A percentile compares a stretch with the other conserved stretches of the same genome.
phyloP scores from a whole-genome alignment of 106 monocot genomes.

The Dioscorea alata region DNA sequence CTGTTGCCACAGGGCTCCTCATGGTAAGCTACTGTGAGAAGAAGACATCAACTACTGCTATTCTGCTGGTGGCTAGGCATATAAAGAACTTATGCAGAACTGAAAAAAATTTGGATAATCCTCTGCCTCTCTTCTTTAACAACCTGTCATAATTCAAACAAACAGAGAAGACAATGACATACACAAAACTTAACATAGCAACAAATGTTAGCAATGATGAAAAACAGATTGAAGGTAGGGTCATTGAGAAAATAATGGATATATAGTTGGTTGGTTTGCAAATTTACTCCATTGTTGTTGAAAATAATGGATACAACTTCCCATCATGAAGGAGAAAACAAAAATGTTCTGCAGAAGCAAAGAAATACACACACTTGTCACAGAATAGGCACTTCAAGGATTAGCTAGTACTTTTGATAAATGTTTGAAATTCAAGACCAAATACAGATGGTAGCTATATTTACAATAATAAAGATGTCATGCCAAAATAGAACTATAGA shows the following conservation, averaged over 20 bases:
- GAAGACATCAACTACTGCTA: neutral
- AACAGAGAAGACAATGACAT: neutral
- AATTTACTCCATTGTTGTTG: too few relatives aligned
- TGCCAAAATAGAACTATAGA: too few relatives aligned
- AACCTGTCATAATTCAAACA: conserved; percentile 12
- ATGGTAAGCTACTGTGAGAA: neutral
- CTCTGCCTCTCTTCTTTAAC: conserved; percentile 16
- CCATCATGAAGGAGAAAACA: too few relatives aligned
- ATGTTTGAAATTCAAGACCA: too few relatives aligned
- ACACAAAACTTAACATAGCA: neutral
- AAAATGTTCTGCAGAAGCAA: too few relatives aligned
- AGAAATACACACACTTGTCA: too few relatives aligned
- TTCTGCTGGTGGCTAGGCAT: neutral
- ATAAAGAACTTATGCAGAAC: conserved; percentile 1
- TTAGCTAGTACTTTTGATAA: too few relatives aligned
- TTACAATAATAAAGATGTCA: too few relatives aligned
- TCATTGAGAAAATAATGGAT: neutral
- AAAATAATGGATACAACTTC: too few relatives aligned
- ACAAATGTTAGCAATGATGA: neutral
- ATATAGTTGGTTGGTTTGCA: too few relatives aligned
- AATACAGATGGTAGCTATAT: too few relatives aligned
- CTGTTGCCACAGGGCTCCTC: neutral
- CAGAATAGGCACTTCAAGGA: too few relatives aligned
- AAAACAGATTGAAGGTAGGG: neutral
- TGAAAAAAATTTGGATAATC: conserved; percentile 18